Conservation (phyloP, 768 basidiomycete species). For the Collybiopsis confluens region DNA sequence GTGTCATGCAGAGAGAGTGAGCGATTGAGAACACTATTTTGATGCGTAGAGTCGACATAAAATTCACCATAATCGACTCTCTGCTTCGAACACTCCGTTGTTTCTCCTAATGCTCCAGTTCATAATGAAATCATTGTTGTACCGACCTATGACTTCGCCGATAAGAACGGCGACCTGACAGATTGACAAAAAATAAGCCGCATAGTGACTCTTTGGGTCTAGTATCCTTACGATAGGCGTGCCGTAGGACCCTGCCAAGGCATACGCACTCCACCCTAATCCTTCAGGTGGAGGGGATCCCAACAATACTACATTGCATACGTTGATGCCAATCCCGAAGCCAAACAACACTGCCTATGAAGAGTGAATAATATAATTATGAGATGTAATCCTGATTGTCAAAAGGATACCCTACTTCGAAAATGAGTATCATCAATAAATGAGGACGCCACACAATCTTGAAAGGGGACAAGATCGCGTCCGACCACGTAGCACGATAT, state of each 20-base stretch:
- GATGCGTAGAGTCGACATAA: background rate
- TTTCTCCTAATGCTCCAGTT: slow-evolving; percentile 38
- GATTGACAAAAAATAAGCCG: no score
- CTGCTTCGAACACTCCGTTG: slow-evolving; percentile 50
- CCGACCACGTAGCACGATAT: slow-evolving; percentile 36
- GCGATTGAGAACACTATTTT: background rate
- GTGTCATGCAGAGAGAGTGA: background rate
- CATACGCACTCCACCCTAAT: slow-evolving; percentile 39
- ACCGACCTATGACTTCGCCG: slow-evolving; percentile 49
- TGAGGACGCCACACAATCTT: slow-evolving; percentile 48
- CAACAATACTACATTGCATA: slow-evolving; percentile 52
- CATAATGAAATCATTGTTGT: slow-evolving; percentile 47
- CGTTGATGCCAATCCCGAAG: slow-evolving; percentile 37
- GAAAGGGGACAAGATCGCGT: slow-evolving; percentile 29
- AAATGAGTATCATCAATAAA: slow-evolving; percentile 32
- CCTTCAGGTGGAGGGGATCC: slow-evolving; percentile 41
- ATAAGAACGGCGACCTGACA: slow-evolving; percentile 41
- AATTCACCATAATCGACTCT: slow-evolving; percentile 38
- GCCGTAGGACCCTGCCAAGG: slow-evolving; percentile 37
- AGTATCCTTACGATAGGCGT: slow-evolving; percentile 39
- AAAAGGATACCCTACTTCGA: slow-evolving; percentile 26
- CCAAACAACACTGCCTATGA: slow-evolving; percentile 34
- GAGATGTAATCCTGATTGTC: background rate
- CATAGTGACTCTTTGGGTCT: no score
- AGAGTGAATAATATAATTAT: background rate